These are phyloP conservation scores for Colletotrichum sp. DNA, from an alignment of 2,329 filamentous ascomycete genomes.

Conservation along the genomic window DNA sequence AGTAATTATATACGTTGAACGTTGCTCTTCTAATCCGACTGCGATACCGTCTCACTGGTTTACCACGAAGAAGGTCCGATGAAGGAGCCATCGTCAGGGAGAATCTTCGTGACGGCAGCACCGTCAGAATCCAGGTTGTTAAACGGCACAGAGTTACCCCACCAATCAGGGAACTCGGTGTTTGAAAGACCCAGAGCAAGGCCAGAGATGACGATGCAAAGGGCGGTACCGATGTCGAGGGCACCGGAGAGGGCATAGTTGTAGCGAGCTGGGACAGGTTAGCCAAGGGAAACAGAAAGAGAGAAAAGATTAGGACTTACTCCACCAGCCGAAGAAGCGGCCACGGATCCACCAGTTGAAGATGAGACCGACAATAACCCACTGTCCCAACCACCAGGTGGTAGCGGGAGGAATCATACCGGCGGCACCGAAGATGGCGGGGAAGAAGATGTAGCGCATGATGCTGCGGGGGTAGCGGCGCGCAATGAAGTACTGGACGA, in stretches of 20 bases:
- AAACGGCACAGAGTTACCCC: conserved; percentile 46
- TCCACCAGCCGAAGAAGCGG: conserved; percentile 61
- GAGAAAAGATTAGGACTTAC: conserved; percentile 16
- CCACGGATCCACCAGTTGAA: conserved; percentile 60
- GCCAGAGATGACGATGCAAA: conserved; percentile 60
- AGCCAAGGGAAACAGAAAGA: neutral
- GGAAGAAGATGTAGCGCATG: conserved; percentile 56
- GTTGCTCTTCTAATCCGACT: neutral
- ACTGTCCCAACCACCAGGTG: conserved; percentile 58
- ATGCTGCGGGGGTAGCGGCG: conserved; percentile 50
- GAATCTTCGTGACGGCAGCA: conserved; percentile 29
- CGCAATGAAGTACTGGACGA: conserved; percentile 53
- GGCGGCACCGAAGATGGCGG: conserved; percentile 57
- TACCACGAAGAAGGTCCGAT: conserved; percentile 32
- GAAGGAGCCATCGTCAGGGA: conserved; percentile 30
- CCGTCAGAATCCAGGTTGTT: conserved; percentile 35
- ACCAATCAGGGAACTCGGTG: conserved; percentile 53
- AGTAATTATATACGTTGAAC: neutral
- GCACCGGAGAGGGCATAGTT: conserved; percentile 66
- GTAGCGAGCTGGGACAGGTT: conserved; percentile 45
- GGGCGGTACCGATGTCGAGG: conserved; percentile 61
- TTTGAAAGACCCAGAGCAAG: conserved; percentile 52
- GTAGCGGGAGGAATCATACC: conserved; percentile 60
- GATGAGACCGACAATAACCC: conserved; percentile 58
- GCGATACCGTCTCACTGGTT: neutral